Base-by-base conservation (phyloP, 1,284 basidiomycete genomes). In the Ustilago trichophora region DNA sequence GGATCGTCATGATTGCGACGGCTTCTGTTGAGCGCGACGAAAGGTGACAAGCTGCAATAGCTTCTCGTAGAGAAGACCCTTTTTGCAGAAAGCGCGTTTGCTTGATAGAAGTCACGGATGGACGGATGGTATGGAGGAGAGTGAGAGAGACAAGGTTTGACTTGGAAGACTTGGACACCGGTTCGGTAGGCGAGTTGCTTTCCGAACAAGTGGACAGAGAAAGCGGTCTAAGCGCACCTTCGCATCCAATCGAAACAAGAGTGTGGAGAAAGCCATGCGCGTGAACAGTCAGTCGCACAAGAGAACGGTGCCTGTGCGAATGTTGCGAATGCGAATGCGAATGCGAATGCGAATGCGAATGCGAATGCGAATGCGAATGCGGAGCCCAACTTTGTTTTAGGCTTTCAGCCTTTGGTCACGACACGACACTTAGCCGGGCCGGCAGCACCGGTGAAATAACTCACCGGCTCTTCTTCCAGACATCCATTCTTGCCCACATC, bases 231-330 rank as follows among this genome's bases (percentile, higher is more conserved):
- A 21, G n/a, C 18, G 21, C 36, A 22, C 35, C 38, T 25, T 10
- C 22, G 24, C 22, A 25, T 10, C 10, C 9, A n/a, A 31, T 22
- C n/a, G 43, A 34, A 45, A n/a, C n/a, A 34, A 29, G 32, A 57
- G 54, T 57, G 47, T 57, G 47, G 54, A 57, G 54, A 57, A 57
- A 21, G 18, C 38, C n/a, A 41, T 42, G 38, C 42, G 51, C 37
- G 50, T 45, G 49, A 36, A 51, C 32, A 13, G 18, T 35, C n/a
- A n/a, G 13, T 35, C 18, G 34, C 16, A 16, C 36, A 38, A 46
- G 19, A 9, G n/a, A n/a, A n/a, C n/a, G n/a, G n/a, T n/a, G n/a
- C n/a, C n/a, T n/a, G n/a, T n/a, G n/a, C n/a, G n/a, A n/a, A n/a
- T n/a, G n/a, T n/a, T n/a, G n/a, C n/a, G n/a, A n/a, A n/a, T n/a